Base-by-base conservation (phyloP, 179 eudicot genomes). In the Heliamphora pulchella region DNA sequence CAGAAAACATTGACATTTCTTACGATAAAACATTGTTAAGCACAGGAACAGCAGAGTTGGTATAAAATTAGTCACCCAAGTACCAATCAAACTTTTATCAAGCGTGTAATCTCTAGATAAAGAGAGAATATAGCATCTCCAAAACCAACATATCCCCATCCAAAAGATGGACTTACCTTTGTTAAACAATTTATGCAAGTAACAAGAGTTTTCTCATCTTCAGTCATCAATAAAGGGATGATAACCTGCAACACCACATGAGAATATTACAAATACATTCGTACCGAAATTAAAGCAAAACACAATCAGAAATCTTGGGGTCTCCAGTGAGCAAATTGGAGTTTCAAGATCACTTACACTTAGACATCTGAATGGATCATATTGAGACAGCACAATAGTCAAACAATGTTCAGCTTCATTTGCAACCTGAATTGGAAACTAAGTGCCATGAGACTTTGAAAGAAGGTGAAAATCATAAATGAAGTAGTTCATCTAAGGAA, bases 201-300 rank as follows among this genome's bases (percentile, higher is more conserved):
- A 75, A 96, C 97, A 68, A 96, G 96, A 86, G 93, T 90, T 89
- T 89, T 96, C 85, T 94, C 98, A 75, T 96, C 97, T 72, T 94
- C 99, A n/a, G 93, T 89, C 61, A 90, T 91, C 81, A 96, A 85
- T 80, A 92, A 84, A 78, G 99, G 98, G 82, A 88, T 91, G 85
- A 94, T 85, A 62, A 96, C 98, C 99, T 96, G 90, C 87, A 89
- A 78, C 5, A 46, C 71, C 78, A 68, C 83, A 81, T 61, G 62
- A 74, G 64, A 63, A 50, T 31, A 76, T 66, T 50, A 17, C 22
- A 46, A 43, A 17, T 44, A 67, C 57, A 55, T 44, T 39, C 39
- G 63, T 51, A 46, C 44, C 9, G 41, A 63, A 61, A 70, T 51
- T 48, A 48, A 71, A 43, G 8, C 44, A 44, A 69, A 78, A 5